Base-by-base conservation (phyloP, 805 yeast species). In the Kodamaea laetipori region DNA sequence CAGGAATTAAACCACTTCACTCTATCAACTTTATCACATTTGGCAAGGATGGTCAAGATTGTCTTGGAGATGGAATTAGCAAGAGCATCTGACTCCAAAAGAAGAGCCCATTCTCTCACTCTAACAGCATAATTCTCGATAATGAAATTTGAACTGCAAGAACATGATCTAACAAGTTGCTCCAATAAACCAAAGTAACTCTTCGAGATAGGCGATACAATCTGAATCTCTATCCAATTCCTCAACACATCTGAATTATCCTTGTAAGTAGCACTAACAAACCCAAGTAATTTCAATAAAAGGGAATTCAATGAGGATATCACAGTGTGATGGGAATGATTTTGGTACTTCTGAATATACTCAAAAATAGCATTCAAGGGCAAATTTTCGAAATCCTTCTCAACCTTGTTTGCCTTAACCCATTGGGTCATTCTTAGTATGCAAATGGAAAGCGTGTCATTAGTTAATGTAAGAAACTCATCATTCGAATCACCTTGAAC, bases 51-150 rank as follows among this genome's bases (percentile, higher is more conserved):
- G 0, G 73, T 55, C 5, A 68, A 67, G 1, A 84, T 44, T 12
- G 82, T 71, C 54, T 80, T 84, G n/a, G 86, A 82, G 13, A 81
- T 71, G 2, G 84, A 76, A 47, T 80, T 85, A 0, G 94, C 83
- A 43, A 88, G 58, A 0, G 88, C 76, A 50, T 77, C 80, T 1
- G 81, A 71, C 49, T 68, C 63, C 66, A 85, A 80, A 12, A 71
- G 60, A 2, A 63, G 52, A 10, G 85, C 55, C n/a, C 85, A 73
- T 7, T 64, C 64, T 2, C 51, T 51, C 3, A 80, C 61, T 46
- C 85, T 80, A 1, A 50, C 34, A 0, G 85, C 81, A 26, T 71
- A 71, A 4, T 59, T 43, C 1, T 56, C 49, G 1, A 82, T 40
- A 7, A 88, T 63, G 39, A 57, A 63, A 24, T 55, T 52, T 0